Evolutionary conservation across 2,329 filamentous ascomycete species (phyloP), one percentile per base, ranked within the genome.

Genomic region (Xylariaceae sp.): DNA sequence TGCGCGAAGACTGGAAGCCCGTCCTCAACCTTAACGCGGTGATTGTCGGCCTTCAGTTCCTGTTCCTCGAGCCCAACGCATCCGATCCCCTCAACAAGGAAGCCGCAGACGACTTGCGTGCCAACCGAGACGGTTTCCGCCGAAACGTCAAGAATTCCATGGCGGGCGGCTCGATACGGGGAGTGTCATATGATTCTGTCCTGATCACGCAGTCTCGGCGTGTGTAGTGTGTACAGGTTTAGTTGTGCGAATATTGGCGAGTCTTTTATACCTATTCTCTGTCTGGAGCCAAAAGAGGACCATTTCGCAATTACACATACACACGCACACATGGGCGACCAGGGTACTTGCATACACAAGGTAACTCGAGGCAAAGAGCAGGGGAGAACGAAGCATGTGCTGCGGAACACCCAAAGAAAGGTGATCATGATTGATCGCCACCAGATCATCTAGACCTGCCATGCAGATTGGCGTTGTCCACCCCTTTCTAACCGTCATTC

Each of bases 61-160:
- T 99, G 55, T 99, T 99, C 82, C 86, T 97, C 63, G 94, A 99
- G 74, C 94, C 94, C 15, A 99, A 99, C 72, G 92, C 94, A 8
- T 92, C 89, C 53, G 94, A 99, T 72, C 94, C 94, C n/a, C 79
- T 99, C 62, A 99, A 99, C 77, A 97, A 99, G 80, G 93, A 97
- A 71, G 94, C 94, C 0, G 94, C 94, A 3, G 92, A 97, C 62
- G 94, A 97, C 72, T 79, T 99, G 67, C 86, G 93, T 69, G 81
- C 81, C 52, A 96, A 94, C 74, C 80, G 92, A 44, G 94, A 97
- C 56, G 84, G 81, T 35, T 99, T 99, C 77, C 94, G 92, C 81
- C 82, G 91, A 62, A 97, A 97, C 71, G 94, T 97, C 45, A 84
- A 89, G 69, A 82, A 81, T 18, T 83, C 91, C 5, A 96, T 99